Evolutionary conservation across 2,329 filamentous ascomycete genomes (phyloP).

Genomic region (Clarireedia hainanense): DNA sequence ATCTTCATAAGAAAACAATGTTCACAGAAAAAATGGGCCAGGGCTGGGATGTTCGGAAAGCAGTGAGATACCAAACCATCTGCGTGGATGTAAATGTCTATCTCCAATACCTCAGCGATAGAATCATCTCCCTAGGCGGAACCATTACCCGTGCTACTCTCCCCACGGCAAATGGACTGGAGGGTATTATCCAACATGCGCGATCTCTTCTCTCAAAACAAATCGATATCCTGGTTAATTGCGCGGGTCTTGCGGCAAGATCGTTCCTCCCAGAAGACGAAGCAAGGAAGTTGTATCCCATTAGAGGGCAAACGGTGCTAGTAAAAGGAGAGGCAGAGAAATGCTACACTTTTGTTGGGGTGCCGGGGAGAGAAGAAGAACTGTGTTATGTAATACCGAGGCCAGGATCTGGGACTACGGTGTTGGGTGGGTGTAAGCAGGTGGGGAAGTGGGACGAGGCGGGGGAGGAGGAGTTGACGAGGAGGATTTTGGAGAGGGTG

Average conservation of each 20-base stretch:
- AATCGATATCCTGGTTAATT: constrained; percentile 33
- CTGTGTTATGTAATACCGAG: constrained; percentile 35
- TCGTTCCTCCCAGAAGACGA: constrained; percentile 30
- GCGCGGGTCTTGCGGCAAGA: constrained; percentile 34
- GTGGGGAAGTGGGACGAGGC: constrained; percentile 29
- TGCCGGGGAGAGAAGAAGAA: background rate
- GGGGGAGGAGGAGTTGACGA: constrained; percentile 28
- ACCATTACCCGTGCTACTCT: constrained; percentile 6
- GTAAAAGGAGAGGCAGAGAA: constrained; percentile 33
- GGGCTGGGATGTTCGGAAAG: constrained; percentile 7
- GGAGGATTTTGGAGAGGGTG: constrained; percentile 9
- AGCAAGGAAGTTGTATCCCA: constrained; percentile 30
- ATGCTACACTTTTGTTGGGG: background rate
- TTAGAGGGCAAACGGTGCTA: constrained; percentile 38
- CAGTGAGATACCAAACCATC: constrained; percentile 11
- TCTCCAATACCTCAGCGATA: constrained; percentile 20
- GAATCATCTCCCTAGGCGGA: constrained; percentile 14
- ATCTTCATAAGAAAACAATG: background rate
- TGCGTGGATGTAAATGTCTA: constrained; percentile 16
- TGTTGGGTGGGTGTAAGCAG: constrained; percentile 39
- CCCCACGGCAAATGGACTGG: constrained; percentile 2
- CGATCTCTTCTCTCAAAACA: background rate
- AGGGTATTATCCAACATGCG: constrained; percentile 10
- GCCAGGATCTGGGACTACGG: constrained; percentile 32
- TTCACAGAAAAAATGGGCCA: background rate